A percentile compares a stretch with the other conserved stretches of the same genome.
Conservation (phyloP, 2,329 filamentous ascomycete species). For the Talaromyces sp. region DNA sequence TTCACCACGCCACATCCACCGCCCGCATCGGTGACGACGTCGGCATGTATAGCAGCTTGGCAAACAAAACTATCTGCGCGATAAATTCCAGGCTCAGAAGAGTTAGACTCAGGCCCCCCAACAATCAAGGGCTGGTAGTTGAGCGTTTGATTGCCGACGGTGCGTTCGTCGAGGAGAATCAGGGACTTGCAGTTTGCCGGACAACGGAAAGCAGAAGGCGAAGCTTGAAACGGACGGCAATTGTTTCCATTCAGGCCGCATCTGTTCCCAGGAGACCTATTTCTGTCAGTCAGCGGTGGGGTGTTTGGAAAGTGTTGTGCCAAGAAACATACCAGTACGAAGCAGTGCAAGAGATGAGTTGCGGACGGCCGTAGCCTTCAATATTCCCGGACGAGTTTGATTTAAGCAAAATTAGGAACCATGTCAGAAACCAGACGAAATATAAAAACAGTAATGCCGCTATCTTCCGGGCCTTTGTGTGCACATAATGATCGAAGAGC, state of each 20-base stretch:
- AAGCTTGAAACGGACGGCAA: slow-evolving; percentile 50
- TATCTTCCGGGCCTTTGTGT: slow-evolving; percentile 42
- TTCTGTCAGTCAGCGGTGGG: slow-evolving; percentile 3
- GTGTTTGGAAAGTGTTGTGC: background rate
- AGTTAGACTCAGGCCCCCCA: slow-evolving; percentile 40
- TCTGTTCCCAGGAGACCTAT: slow-evolving; percentile 37
- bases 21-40: slow-evolving; percentile 62
- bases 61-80: slow-evolving; percentile 88
- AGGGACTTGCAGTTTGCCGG: slow-evolving; percentile 48
- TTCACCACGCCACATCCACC: slow-evolving; percentile 80
- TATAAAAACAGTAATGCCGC: slow-evolving; percentile 39
- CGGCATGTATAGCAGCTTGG: slow-evolving; percentile 76
- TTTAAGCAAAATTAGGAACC: slow-evolving; percentile 40
- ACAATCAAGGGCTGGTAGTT: slow-evolving; percentile 50
- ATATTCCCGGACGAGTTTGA: slow-evolving; percentile 44
- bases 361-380: slow-evolving; percentile 43
- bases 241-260: slow-evolving; percentile 53
- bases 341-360: slow-evolving; percentile 40
- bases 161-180: slow-evolving; percentile 45
- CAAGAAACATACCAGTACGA: slow-evolving; percentile 38
- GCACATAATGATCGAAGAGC: slow-evolving; percentile 39
- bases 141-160: slow-evolving; percentile 47
- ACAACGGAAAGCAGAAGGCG: slow-evolving; percentile 51
- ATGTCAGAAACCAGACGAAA: slow-evolving; percentile 43
- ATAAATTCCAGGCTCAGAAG: slow-evolving; percentile 56